A percentile compares a stretch with the other conserved stretches of the same genome.
phyloP scores from a whole-genome alignment of 768 basidiomycete genomes.

The Gymnopilus dilepis region DNA sequence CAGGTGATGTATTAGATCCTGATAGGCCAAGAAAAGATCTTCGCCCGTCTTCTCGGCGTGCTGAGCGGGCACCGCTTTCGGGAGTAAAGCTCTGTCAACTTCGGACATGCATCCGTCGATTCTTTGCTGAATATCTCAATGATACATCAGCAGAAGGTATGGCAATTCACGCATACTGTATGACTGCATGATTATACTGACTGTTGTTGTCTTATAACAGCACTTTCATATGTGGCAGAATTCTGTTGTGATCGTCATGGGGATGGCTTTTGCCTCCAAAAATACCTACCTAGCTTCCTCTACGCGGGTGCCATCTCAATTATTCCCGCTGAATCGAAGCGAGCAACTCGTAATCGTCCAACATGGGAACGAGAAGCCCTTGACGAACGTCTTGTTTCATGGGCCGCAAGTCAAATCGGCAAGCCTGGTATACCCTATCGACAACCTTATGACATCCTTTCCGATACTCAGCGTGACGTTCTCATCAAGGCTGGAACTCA shows the following conservation, averaged over 20 bases:
- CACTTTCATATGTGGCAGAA: background rate
- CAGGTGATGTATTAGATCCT: too few relatives aligned
- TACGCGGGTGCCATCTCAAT: background rate
- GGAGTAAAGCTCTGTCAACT: background rate
- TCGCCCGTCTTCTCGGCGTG: background rate
- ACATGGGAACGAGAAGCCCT: slow-evolving; percentile 18
- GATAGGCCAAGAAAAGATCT: slow-evolving; percentile 18
- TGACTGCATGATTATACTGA: too few relatives aligned
- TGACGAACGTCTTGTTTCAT: slow-evolving; percentile 21
- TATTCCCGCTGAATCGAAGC: background rate
- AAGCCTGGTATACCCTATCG: slow-evolving; percentile 19
- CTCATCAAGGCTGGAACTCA: slow-evolving; percentile 19
- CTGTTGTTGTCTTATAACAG: background rate
- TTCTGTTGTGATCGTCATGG: slow-evolving; percentile 19
- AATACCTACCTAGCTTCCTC: slow-evolving; percentile 8
- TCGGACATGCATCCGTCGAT: slow-evolving; percentile 3
- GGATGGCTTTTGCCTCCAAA: slow-evolving; percentile 9
- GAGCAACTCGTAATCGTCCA: slow-evolving; percentile 12
- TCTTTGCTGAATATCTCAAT: slow-evolving; percentile 21
- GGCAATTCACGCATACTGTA: background rate
- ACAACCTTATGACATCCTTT: slow-evolving; percentile 27
- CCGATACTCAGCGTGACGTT: background rate
- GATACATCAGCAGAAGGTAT: slow-evolving; percentile 14
- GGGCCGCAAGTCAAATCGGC: slow-evolving; percentile 21
- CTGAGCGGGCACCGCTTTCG: slow-evolving; percentile 16